phyloP scores from a whole-genome alignment of 495 filamentous ascomycete genomes.

The Hypoxylon trugodes region DNA sequence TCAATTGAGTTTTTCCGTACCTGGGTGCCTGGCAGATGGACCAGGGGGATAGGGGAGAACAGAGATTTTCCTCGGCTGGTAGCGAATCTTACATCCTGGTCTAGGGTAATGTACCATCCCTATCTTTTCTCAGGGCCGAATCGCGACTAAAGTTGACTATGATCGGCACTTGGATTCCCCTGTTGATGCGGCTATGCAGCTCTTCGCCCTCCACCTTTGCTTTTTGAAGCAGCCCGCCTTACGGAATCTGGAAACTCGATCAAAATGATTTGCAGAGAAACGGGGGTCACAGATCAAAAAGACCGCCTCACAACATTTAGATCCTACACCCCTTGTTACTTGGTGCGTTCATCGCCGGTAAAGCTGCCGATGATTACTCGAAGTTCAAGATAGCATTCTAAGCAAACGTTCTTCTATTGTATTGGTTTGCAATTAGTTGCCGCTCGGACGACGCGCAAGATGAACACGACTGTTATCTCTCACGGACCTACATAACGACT shows the following conservation, averaged over 20 bases:
- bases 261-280: conserved; percentile 12
- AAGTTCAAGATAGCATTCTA: conserved; percentile 13
- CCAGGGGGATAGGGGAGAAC: conserved; percentile 16
- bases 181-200: conserved; percentile 28
- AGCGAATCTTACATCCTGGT: conserved; percentile 32
- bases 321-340: neutral
- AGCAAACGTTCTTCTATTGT: neutral
- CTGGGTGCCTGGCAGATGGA: conserved; percentile 37
- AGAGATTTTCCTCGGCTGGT: conserved; percentile 28
- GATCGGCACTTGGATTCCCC: conserved; percentile 42
- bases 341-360: neutral
- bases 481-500: conserved; percentile 1
- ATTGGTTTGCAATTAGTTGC: neutral
- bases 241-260: conserved; percentile 28
- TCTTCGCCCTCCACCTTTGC: neutral
- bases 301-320: neutral
- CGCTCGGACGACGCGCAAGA: conserved; percentile 5
- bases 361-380: conserved; percentile 20
- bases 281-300: conserved; percentile 9
- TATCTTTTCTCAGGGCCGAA: conserved; percentile 14
- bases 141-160: conserved; percentile 13
- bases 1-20: conserved; percentile 37
- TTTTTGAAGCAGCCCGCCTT: conserved; percentile 13
- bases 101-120: conserved; percentile 18
- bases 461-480: conserved; percentile 2